Evolutionary conservation across 805 yeast genomes (phyloP).

Genomic region (Lipomyces japonicus): DNA sequence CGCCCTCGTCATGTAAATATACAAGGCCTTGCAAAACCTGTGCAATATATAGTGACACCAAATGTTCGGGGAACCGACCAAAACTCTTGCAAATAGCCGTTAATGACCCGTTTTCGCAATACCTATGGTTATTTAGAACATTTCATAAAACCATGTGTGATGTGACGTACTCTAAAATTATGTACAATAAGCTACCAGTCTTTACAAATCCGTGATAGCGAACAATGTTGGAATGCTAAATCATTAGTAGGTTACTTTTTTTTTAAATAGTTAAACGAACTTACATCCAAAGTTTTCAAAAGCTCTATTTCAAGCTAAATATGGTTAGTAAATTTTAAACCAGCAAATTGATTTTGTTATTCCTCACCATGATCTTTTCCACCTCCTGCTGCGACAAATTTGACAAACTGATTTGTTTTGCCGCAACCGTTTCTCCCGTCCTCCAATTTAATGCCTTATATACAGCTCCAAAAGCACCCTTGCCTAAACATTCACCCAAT

Average conservation of each 20-base stretch:
- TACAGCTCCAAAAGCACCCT: constrained; percentile 89
- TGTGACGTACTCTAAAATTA: constrained; percentile 53
- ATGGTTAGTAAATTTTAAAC: constrained; percentile 27
- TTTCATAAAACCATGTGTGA: constrained; percentile 26
- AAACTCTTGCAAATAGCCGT: constrained; percentile 51
- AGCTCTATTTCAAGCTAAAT: constrained; percentile 67
- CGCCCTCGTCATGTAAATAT: constrained; percentile 67
- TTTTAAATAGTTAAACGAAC: neutral
- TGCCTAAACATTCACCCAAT: constrained; percentile 64
- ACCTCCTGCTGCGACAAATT: constrained; percentile 37
- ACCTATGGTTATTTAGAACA: constrained; percentile 19
- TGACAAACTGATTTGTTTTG: constrained; percentile 67
- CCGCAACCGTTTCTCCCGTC: constrained; percentile 69
- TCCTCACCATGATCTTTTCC: constrained; percentile 41
- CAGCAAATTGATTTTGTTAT: constrained; percentile 23
- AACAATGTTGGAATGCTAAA: constrained; percentile 57
- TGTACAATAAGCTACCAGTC: constrained; percentile 49
- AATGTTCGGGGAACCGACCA: constrained; percentile 53
- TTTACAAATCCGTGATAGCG: constrained; percentile 65
- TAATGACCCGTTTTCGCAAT: constrained; percentile 62
- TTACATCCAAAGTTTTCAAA: constrained; percentile 51
- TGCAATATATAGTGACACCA: constrained; percentile 48
- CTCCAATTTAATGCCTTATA: constrained; percentile 65
- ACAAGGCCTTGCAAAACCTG: constrained; percentile 59
- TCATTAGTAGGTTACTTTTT: neutral